Evolutionary conservation across 768 basidiomycete genomes (phyloP).

Genomic region (Exidia glandulosa): DNA sequence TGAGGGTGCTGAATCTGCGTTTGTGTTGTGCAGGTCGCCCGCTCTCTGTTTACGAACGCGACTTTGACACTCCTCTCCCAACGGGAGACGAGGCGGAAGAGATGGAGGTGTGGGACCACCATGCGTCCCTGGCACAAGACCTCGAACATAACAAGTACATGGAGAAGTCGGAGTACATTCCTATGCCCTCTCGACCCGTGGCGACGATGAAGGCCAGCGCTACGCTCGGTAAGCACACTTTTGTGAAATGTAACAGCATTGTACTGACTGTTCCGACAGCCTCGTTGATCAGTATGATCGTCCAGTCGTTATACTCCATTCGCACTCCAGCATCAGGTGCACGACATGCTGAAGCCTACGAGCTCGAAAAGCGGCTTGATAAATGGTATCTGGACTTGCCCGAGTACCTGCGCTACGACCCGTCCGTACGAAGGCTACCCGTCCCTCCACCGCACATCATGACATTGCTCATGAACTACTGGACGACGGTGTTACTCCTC

Average conservation of each 20-base stretch:
- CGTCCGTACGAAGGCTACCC: conserved; percentile 31
- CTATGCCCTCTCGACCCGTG: conserved; percentile 39
- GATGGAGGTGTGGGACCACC: conserved; percentile 42
- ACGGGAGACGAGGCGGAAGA: conserved; percentile 56
- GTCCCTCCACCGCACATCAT: conserved; percentile 55
- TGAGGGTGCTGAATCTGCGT: too few species aligned
- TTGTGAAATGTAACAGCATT: conserved; percentile 1
- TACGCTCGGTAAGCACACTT: conserved; percentile 44
- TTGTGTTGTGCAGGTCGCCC: conserved; percentile 43
- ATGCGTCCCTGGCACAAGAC: conserved; percentile 24
- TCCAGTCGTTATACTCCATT: conserved; percentile 62
- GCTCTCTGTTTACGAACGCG: conserved; percentile 52
- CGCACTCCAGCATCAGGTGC: conserved; percentile 34
- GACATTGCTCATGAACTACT: conserved; percentile 63
- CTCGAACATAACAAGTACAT: conserved; percentile 15
- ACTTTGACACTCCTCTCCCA: conserved; percentile 59
- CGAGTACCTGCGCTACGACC: conserved; percentile 48
- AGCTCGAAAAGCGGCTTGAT: conserved; percentile 56
- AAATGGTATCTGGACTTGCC: conserved; percentile 67
- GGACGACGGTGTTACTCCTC: conserved; percentile 61
- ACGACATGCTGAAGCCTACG: conserved; percentile 37
- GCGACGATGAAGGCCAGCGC: conserved; percentile 45
- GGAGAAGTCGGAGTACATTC: conserved; percentile 19
- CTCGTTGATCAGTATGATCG: conserved; percentile 54
- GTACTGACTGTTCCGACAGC: conserved; percentile 27